Conservation (phyloP, 257 asterid genomes). For the Euphrasia confusa region DNA sequence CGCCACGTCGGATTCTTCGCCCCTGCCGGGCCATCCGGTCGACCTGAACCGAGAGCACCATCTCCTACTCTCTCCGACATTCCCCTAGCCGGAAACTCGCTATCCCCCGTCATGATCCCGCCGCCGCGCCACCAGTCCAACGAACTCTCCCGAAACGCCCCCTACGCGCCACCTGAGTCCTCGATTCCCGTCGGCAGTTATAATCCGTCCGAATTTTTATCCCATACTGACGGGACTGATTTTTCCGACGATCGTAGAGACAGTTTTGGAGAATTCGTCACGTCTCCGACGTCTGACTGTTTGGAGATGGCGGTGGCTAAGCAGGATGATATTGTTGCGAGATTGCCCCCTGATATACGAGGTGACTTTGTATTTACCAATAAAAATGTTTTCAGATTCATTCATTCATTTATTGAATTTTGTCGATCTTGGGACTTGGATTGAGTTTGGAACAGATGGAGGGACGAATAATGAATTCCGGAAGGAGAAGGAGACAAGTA, state of each 20-base stretch:
- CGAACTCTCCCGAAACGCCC: conserved; percentile 49
- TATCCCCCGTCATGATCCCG: conserved; percentile 95
- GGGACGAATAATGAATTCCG: conserved; percentile 37
- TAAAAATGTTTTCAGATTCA: not conserved
- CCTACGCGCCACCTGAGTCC: conserved; percentile 39
- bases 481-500: conserved; percentile 44
- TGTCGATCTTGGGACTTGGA: conserved; percentile 10
- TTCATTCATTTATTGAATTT: not conserved
- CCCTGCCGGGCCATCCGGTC: conserved; percentile 61
- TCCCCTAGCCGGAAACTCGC: conserved; percentile 64
- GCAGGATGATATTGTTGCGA: conserved; percentile 40
- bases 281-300: conserved; percentile 70
- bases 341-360: conserved; percentile 32
- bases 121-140: conserved; percentile 73
- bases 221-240: conserved; percentile 49
- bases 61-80: conserved; percentile 43
- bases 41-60: conserved; percentile 41
- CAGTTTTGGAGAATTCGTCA: conserved; percentile 58
- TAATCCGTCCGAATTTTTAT: conserved; percentile 73
- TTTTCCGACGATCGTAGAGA: conserved; percentile 51
- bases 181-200: conserved; percentile 78
- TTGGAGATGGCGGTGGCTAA: conserved; percentile 51
- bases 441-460: conserved; percentile 45
- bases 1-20: conserved; percentile 97
- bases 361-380: conserved; percentile 30